Evolutionary conservation across 768 basidiomycete genomes (phyloP), one percentile per base, ranked within the genome.

Genomic region (Candolleomyces eurysporus): DNA sequence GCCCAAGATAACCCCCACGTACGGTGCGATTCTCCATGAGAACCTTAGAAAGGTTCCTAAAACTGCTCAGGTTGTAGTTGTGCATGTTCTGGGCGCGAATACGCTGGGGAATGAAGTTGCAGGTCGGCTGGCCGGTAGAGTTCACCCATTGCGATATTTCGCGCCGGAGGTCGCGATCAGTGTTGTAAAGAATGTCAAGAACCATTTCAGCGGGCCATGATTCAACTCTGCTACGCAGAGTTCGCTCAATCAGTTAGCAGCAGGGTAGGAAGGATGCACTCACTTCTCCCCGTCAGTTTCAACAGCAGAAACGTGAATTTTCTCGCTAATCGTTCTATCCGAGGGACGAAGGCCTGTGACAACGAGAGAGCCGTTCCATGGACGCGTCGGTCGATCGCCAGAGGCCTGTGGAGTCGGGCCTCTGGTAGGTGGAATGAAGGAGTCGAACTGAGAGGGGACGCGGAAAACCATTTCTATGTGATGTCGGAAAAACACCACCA

Each of bases 261-360:
- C 60, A 53, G 48, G 57, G 45, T 26, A 51, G 48, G 45, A 48
- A 42, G 58, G 58, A 60, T 49, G 45, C 51, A 79, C 85, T 70
- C 78, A 89, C 87, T 80, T 85, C 66, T 88, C 84, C n/a, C 87
- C 86, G 68, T 87, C 87, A 39, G 84, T 87, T 75, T 89, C 87
- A 48, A 86, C 85, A 26, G 85, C 86, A 31, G 85, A 85, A 66
- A 87, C 84, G 57, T 74, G 78, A 54, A 88, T 77, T 61, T 82
- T 79, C 67, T 84, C 83, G 65, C 72, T 79, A 66, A 76, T 77
- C 63, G 73, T 75, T 65, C 76, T 77, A 67, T 83, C 80, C 64
- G 79, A 77, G 64, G 76, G 63, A 61, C 81, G 69, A 75, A 80
- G 76, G 63, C 82, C 80, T 65, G 79, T 77, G 49, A 85, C 78